Percentiles rank a stretch among this genome's conserved stretches.
phyloP scores from a whole-genome alignment of 306 rosid species.

The Astragalus glycyphyllos region DNA sequence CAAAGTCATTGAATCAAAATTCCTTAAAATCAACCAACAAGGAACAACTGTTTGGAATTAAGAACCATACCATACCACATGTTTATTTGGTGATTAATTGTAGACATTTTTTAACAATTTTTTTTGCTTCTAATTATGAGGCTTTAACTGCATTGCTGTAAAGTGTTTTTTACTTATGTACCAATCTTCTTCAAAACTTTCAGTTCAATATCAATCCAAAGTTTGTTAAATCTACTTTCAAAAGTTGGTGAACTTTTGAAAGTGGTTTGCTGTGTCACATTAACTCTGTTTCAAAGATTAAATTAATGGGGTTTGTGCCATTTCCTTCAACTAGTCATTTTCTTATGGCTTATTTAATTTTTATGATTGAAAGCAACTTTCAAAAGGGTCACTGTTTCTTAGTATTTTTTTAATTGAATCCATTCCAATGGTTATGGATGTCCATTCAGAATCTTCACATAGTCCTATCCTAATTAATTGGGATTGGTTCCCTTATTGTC shows the following conservation, averaged over 20 bases:
- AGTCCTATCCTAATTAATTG: conserved; percentile 47
- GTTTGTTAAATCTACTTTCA: conserved; percentile 40
- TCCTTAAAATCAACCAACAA: conserved; percentile 20
- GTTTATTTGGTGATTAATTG: conserved; percentile 20
- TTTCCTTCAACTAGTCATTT: conserved; percentile 25
- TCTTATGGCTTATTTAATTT: conserved; percentile 40
- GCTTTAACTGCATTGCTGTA: conserved; percentile 36
- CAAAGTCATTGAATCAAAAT: too few relatives aligned
- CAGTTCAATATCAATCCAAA: conserved; percentile 21
- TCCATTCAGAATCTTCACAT: conserved; percentile 57
- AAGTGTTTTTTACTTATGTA: conserved; percentile 1
- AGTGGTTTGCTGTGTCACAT: conserved; percentile 48
- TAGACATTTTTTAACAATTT: background rate
- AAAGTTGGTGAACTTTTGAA: conserved; percentile 48
- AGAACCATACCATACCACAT: conserved; percentile 2
- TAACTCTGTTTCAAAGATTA: conserved; percentile 44
- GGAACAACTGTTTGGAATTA: conserved; percentile 10
- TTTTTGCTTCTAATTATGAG: background rate
- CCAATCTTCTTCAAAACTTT: background rate
- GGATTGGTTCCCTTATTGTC: conserved; percentile 40
- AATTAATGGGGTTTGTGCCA: conserved; percentile 32
- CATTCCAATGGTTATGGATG: conserved; percentile 53
- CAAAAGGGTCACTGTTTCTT: conserved; percentile 50
- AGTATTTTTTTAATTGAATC: conserved; percentile 35
- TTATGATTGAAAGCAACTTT: conserved; percentile 38